Conservation (phyloP, 805 yeast genomes). For the Komagataella phaffii region DNA sequence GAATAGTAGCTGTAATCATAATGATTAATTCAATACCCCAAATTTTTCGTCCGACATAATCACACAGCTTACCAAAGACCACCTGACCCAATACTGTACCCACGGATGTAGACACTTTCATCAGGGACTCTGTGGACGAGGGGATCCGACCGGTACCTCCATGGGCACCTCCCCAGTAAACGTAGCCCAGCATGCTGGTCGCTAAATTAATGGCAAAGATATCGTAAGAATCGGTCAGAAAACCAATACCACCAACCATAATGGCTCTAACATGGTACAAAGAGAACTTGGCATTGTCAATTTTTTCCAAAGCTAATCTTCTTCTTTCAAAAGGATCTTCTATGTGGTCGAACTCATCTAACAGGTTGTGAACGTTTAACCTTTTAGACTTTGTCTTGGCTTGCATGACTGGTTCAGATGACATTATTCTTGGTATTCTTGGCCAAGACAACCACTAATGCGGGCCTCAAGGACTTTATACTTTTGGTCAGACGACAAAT, state of each 20-base stretch:
- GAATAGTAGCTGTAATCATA: slow-evolving; percentile 67
- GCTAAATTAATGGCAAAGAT: slow-evolving; percentile 83
- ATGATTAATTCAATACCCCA: slow-evolving; percentile 81
- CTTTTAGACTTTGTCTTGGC: neutral
- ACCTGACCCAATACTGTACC: slow-evolving; percentile 91
- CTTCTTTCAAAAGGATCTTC: slow-evolving; percentile 82
- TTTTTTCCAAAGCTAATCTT: slow-evolving; percentile 72
- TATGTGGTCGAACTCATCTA: slow-evolving; percentile 69
- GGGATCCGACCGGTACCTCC: slow-evolving; percentile 35
- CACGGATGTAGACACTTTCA: slow-evolving; percentile 83
- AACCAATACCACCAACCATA: slow-evolving; percentile 85
- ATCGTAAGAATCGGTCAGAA: slow-evolving; percentile 87
- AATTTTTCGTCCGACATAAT: slow-evolving; percentile 68
- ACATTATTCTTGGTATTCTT: neutral
- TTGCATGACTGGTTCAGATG: neutral
- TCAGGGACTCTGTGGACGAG: slow-evolving; percentile 55
- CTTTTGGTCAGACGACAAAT: neutral
- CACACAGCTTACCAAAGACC: slow-evolving; percentile 75
- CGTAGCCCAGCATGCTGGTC: slow-evolving; percentile 65
- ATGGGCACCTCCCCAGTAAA: slow-evolving; percentile 45
- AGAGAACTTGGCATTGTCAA: slow-evolving; percentile 67
- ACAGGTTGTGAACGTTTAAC: slow-evolving; percentile 48
- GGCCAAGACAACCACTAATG: neutral
- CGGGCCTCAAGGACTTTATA: neutral
- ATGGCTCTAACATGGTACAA: slow-evolving; percentile 79